phyloP scores from a whole-genome alignment of 2,329 filamentous ascomycete species.

The Westerdykella aurantiaca region DNA sequence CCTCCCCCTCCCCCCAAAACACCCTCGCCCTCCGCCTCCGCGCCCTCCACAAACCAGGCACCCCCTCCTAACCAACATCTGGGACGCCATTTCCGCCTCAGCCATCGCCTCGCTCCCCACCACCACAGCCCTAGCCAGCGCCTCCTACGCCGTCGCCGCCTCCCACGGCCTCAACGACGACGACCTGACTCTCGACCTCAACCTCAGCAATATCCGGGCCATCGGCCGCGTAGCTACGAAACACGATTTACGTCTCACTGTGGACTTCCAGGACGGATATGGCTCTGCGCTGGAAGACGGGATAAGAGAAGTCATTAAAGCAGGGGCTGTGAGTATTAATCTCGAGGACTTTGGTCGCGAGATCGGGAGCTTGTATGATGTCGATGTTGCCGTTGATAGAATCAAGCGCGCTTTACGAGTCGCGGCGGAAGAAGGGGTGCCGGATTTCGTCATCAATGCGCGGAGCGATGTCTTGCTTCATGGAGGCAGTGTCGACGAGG shows the following conservation, averaged over 20 bases:
- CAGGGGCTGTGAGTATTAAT: slow-evolving; percentile 54
- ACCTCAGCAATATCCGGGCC: slow-evolving; percentile 44
- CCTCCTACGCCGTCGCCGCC: slow-evolving; percentile 31
- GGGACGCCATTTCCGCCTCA: slow-evolving; percentile 48
- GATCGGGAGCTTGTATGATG: slow-evolving; percentile 29
- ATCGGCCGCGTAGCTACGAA: slow-evolving; percentile 43
- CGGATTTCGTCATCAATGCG: slow-evolving; percentile 45
- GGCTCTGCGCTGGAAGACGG: slow-evolving; percentile 43
- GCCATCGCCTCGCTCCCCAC: slow-evolving; percentile 43
- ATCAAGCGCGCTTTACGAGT: slow-evolving; percentile 42
- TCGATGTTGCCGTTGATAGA: slow-evolving; percentile 46
- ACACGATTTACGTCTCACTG: slow-evolving; percentile 47
- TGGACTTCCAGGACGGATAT: slow-evolving; percentile 59
- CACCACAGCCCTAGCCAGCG: slow-evolving; percentile 38
- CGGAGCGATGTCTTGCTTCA: slow-evolving; percentile 51
- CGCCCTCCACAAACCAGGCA: slow-evolving; percentile 47
- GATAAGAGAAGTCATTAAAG: slow-evolving; percentile 42
- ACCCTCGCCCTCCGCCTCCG: slow-evolving; percentile 12
- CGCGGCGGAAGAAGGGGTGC: slow-evolving; percentile 45
- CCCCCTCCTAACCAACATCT: slow-evolving; percentile 52
- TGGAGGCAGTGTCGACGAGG: slow-evolving; percentile 42
- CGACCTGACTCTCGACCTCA: slow-evolving; percentile 46
- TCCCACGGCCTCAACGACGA: slow-evolving; percentile 29
- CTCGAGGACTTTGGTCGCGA: slow-evolving; percentile 48
- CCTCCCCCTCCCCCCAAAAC: slow-evolving; percentile 7